Conservation (phyloP, 176 grass and related monocot genomes). For the Cymbopogon citratus region DNA sequence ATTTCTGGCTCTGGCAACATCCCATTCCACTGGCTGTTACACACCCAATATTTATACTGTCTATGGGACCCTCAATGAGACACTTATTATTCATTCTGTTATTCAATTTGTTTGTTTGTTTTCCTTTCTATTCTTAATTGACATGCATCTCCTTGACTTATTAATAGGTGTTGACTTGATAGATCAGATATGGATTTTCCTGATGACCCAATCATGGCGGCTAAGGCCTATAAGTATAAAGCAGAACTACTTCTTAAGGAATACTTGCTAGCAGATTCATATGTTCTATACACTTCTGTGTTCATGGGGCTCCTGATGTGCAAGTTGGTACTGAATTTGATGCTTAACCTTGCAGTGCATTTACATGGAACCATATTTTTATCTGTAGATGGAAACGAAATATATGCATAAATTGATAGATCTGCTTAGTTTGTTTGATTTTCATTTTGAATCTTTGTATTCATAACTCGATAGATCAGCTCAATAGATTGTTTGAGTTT, state of each 20-base stretch:
- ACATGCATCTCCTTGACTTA: neutral
- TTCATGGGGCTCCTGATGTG: conserved; percentile 73
- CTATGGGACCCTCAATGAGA: neutral
- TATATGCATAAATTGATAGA: neutral
- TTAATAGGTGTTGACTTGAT: conserved; percentile 1
- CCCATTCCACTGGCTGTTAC: neutral
- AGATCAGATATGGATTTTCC: conserved; percentile 26
- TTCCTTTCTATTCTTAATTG: neutral
- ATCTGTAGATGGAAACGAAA: too few species aligned
- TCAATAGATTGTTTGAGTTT: conserved; percentile 6
- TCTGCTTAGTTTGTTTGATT: neutral
- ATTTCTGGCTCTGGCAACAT: neutral
- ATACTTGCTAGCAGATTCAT: conserved; percentile 72
- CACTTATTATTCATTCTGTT: neutral
- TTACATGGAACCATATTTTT: neutral
- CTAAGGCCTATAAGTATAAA: conserved; percentile 58
- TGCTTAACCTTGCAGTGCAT: neutral
- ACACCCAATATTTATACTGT: neutral
- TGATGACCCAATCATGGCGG: conserved; percentile 37
- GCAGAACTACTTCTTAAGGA: conserved; percentile 63
- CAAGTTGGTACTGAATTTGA: conserved; percentile 32
- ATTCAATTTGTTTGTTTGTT: neutral
- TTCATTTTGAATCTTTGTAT: neutral
- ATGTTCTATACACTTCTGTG: conserved; percentile 60
- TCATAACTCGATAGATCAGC: neutral